These are phyloP conservation scores for Aspergillus arachidicola DNA, from an alignment of 2,329 filamentous ascomycete genomes.

Conservation along the genomic window DNA sequence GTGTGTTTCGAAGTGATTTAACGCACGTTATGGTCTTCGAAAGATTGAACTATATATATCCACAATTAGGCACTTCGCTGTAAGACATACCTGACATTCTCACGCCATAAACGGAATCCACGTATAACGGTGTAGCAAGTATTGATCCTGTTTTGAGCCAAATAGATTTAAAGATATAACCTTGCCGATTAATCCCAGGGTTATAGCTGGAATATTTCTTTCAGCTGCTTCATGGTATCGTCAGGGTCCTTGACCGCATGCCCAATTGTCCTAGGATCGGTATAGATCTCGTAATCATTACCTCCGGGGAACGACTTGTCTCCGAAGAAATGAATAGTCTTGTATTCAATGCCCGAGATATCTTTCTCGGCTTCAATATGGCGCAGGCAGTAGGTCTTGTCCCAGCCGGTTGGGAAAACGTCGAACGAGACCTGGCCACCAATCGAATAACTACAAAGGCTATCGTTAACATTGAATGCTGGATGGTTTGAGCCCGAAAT, in stretches of 20 bases:
- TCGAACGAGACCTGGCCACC: slow-evolving; percentile 98
- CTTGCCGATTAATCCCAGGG: neutral
- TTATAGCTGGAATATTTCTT: slow-evolving; percentile 74
- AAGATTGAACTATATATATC: neutral
- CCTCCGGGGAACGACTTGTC: slow-evolving; percentile 92
- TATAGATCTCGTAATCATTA: slow-evolving; percentile 95
- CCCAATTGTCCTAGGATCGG: slow-evolving; percentile 77
- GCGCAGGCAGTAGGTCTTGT: slow-evolving; percentile 94
- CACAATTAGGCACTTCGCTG: neutral
- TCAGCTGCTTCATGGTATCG: slow-evolving; percentile 78
- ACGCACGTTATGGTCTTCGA: neutral
- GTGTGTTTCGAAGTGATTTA: neutral
- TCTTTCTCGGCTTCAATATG: slow-evolving; percentile 83
- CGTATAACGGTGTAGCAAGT: neutral
- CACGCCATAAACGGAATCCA: neutral
- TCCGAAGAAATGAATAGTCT: slow-evolving; percentile 94
- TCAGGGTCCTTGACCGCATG: slow-evolving; percentile 81
- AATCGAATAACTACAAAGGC: slow-evolving; percentile 72
- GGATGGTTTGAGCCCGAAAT: neutral
- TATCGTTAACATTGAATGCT: slow-evolving; percentile 4
- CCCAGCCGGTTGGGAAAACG: slow-evolving; percentile 95
- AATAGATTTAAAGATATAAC: neutral
- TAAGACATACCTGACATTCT: neutral
- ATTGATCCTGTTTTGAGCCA: neutral
- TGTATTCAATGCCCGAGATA: slow-evolving; percentile 66